Conservation (phyloP, 2,329 filamentous ascomycete genomes). For the Pseudocercospora cruenta region DNA sequence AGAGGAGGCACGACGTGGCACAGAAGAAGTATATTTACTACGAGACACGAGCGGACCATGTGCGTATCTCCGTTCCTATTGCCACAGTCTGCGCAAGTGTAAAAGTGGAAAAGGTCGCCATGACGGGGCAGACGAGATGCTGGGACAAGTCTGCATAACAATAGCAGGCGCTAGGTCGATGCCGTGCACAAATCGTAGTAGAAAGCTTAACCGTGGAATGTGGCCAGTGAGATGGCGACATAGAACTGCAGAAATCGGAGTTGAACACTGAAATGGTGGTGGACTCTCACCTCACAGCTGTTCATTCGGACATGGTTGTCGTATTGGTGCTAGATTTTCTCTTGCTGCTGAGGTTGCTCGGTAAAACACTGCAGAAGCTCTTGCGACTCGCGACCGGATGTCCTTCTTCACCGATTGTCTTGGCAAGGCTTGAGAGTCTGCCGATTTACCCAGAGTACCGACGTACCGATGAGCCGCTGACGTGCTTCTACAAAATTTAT, state of each 20-base stretch:
- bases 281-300: background rate
- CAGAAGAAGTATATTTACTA: background rate
- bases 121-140: background rate
- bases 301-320: background rate
- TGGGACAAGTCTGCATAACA: background rate
- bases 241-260: background rate
- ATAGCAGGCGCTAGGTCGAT: background rate
- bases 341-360: background rate
- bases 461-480: background rate
- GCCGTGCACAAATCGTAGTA: background rate
- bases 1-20: background rate
- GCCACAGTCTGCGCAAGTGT: background rate
- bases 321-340: background rate
- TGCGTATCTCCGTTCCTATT: background rate
- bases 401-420: background rate
- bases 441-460: background rate
- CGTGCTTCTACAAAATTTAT: background rate
- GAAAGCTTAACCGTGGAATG: background rate
- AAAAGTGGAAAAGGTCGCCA: background rate
- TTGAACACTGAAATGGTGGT: background rate
- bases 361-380: background rate
- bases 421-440: slow-evolving; percentile 1
- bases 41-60: background rate
- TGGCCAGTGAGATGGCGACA: background rate
- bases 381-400: background rate